Evolutionary conservation across 768 basidiomycete genomes (phyloP).

Genomic region (Mrakia blollopis): DNA sequence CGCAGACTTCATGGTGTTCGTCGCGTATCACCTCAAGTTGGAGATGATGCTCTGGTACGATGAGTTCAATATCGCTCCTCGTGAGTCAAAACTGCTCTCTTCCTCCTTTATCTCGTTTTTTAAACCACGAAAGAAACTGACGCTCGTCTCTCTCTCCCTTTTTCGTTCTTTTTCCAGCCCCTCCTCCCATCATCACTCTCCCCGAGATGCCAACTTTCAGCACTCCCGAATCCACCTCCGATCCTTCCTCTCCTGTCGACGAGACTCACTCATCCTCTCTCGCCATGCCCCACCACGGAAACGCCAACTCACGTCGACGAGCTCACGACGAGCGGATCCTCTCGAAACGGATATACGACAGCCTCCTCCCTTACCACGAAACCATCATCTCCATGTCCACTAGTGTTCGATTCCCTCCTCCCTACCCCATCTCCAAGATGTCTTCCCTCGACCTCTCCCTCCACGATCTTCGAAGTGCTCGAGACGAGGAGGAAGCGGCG

Average conservation of each 20-base stretch:
- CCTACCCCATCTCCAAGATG: conserved; percentile 81
- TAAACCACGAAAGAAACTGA: not conserved
- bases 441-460: conserved; percentile 77
- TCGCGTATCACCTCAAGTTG: conserved; percentile 55
- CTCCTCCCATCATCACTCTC: conserved; percentile 47
- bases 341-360: conserved; percentile 70
- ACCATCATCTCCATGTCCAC: conserved; percentile 93
- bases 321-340: conserved; percentile 47
- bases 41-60: conserved; percentile 33
- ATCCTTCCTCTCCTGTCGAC: conserved; percentile 37
- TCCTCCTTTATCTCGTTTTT: conserved; percentile 7
- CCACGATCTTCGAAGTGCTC: conserved; percentile 61
- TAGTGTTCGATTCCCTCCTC: conserved; percentile 84
- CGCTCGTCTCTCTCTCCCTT: conserved; percentile 50
- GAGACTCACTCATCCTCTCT: conserved; percentile 22
- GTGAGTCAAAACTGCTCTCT: conserved; percentile 8
- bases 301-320: not conserved
- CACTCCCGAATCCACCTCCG: conserved; percentile 47
- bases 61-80: conserved; percentile 18
- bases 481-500: conserved; percentile 71
- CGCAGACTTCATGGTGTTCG: conserved; percentile 83
- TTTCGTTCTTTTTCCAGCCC: conserved; percentile 59
- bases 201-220: conserved; percentile 22
- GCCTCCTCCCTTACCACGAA: conserved; percentile 73
- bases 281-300: not conserved